Evolutionary conservation across 2,329 filamentous ascomycete species (phyloP).

Genomic region (Penicillium occitanis): DNA sequence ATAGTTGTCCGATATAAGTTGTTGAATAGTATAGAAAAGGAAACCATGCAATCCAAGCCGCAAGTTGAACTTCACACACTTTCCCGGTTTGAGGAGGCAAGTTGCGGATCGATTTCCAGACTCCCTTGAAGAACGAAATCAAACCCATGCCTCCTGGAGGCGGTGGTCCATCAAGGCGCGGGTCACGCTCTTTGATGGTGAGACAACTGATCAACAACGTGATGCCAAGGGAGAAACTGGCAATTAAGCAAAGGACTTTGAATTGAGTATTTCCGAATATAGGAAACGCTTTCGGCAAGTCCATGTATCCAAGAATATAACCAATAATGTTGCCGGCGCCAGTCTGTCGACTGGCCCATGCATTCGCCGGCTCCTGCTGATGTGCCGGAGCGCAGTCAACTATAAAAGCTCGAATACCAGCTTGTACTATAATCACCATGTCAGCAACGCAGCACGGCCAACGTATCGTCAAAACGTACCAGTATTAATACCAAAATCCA

Average conservation of each 20-base stretch:
- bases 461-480: conserved; percentile 50
- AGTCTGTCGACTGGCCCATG: conserved; percentile 85
- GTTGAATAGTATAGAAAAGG: conserved; percentile 94
- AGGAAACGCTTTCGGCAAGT: conserved; percentile 71
- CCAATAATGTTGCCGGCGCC: conserved; percentile 89
- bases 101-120: conserved; percentile 72
- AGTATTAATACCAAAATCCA: conserved; percentile 95
- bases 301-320: conserved; percentile 80
- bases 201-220: conserved; percentile 71
- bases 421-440: conserved; percentile 65
- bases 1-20: conserved; percentile 90
- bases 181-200: conserved; percentile 75
- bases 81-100: conserved; percentile 78
- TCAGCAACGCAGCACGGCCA: neutral
- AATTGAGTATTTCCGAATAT: conserved; percentile 88
- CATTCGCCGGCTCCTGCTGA: conserved; percentile 90
- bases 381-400: conserved; percentile 89
- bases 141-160: conserved; percentile 63
- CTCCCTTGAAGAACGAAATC: conserved; percentile 73
- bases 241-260: conserved; percentile 85
- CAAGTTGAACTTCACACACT: conserved; percentile 80
- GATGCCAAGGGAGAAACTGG: conserved; percentile 67
- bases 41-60: conserved; percentile 93
- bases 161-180: conserved; percentile 66
- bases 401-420: conserved; percentile 85